Conservation (phyloP, 129 eudicot genomes). For the Pseudognaphalium luteoalbum region DNA sequence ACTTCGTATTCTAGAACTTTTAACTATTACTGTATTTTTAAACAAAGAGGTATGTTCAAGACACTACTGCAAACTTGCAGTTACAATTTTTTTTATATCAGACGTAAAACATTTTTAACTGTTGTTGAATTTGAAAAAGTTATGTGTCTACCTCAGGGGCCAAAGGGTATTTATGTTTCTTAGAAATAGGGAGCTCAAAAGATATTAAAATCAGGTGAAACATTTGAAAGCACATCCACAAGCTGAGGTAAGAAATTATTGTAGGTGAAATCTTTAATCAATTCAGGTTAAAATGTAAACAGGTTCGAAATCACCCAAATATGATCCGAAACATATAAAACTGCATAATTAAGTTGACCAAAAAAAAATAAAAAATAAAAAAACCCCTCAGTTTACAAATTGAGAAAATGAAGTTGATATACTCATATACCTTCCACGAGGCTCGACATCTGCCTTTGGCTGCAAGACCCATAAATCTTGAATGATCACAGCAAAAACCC, state of each 20-base stretch:
- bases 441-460: constrained; percentile 24
- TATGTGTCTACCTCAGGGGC: constrained; percentile 8
- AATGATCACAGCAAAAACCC: constrained; percentile 22
- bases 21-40: neutral
- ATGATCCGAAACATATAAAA: neutral
- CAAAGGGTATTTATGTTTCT: neutral
- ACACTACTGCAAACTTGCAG: neutral
- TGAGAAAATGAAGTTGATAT: constrained; percentile 8
- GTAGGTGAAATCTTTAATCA: neutral
- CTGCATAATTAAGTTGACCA: neutral
- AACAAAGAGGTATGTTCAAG: neutral
- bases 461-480: constrained; percentile 17
- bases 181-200: neutral
- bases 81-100: neutral
- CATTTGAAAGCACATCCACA: neutral
- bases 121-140: neutral
- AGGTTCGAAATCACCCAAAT: neutral
- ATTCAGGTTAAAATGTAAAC: neutral
- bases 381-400: constrained; percentile 6
- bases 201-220: neutral
- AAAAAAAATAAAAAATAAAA: no score
- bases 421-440: constrained; percentile 30
- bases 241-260: neutral
- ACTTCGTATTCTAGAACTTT: neutral
- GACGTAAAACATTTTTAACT: neutral